Conservation (phyloP, 73 alveolate species). For the Diophrys sp. region DNA sequence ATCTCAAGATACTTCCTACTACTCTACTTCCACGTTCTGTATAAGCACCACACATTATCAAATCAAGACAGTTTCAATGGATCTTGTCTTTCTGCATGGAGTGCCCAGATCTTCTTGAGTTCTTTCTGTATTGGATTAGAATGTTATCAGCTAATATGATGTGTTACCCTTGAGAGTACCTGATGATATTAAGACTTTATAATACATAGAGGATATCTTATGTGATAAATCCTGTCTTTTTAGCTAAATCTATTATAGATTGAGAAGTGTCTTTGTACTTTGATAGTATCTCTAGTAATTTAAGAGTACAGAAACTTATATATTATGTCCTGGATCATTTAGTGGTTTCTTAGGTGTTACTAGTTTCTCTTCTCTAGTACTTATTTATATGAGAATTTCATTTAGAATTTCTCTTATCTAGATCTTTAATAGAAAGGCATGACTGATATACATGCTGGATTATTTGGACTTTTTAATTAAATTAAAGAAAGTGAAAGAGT, state of each 20-base stretch:
- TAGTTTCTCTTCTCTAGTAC: constrained; percentile 68
- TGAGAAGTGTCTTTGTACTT: constrained; percentile 60
- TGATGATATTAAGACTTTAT: constrained; percentile 79
- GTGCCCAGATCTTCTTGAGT: constrained; percentile 93
- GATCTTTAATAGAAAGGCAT: constrained; percentile 95
- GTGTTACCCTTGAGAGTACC: constrained; percentile 86
- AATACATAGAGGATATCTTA: constrained; percentile 83
- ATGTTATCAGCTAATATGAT: constrained; percentile 77
- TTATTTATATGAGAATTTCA: constrained; percentile 90
- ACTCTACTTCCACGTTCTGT: too few relatives aligned
- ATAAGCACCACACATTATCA: constrained; percentile 2
- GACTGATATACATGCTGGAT: constrained; percentile 91
- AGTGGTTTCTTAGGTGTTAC: constrained; percentile 97
- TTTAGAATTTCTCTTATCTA: constrained; percentile 97
- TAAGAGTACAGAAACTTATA: constrained; percentile 90
- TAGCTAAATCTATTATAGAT: constrained; percentile 75
- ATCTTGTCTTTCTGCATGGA: constrained; percentile 85
- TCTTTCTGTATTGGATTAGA: constrained; percentile 69
- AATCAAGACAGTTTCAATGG: constrained; percentile 81
- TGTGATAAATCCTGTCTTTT: constrained; percentile 76
- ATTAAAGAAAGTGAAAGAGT: too few relatives aligned
- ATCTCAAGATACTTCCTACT: too few relatives aligned
- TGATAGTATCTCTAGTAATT: constrained; percentile 65
- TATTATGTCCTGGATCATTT: constrained; percentile 92
- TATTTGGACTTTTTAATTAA: too few relatives aligned